Conservation (phyloP, 2,329 filamentous ascomycete species). For the Diaporthe caulivora region DNA sequence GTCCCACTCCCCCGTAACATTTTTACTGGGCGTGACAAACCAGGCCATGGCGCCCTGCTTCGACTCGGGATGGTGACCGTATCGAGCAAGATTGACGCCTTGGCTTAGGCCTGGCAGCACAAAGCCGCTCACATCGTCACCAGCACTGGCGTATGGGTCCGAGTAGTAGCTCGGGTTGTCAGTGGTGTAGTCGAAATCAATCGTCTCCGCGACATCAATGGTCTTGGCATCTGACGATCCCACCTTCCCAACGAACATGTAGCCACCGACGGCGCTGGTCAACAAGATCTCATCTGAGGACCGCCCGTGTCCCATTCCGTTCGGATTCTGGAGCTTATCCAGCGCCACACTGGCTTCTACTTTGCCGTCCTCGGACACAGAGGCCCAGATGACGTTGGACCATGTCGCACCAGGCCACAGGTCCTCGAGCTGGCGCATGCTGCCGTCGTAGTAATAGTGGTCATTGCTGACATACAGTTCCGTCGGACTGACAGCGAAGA, state of each 20-base stretch:
- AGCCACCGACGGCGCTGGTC: slow-evolving; percentile 27
- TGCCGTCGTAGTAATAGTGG: slow-evolving; percentile 36
- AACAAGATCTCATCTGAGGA: slow-evolving; percentile 34
- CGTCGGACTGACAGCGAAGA: slow-evolving; percentile 31
- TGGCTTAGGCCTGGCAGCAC: slow-evolving; percentile 62
- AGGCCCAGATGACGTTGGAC: slow-evolving; percentile 35
- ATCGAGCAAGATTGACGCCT: slow-evolving; percentile 51
- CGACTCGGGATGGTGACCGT: slow-evolving; percentile 49
- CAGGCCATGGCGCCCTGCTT: slow-evolving; percentile 62
- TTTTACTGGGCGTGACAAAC: slow-evolving; percentile 46
- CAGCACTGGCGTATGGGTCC: slow-evolving; percentile 61
- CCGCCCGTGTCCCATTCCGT: slow-evolving; percentile 36
- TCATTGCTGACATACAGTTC: slow-evolving; percentile 38
- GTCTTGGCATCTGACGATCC: slow-evolving; percentile 35
- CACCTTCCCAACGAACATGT: slow-evolving; percentile 25
- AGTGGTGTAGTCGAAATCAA: slow-evolving; percentile 58
- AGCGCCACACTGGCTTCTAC: slow-evolving; percentile 31
- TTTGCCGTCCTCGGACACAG: slow-evolving; percentile 12
- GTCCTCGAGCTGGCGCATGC: slow-evolving; percentile 27
- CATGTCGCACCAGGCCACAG: slow-evolving; percentile 25
- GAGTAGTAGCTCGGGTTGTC: slow-evolving; percentile 72
- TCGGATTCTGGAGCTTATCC: slow-evolving; percentile 34
- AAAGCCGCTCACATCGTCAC: slow-evolving; percentile 65
- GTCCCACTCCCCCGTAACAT: slow-evolving; percentile 50
- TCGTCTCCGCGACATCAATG: slow-evolving; percentile 55